These are phyloP conservation scores for Sequoiadendron giganteum DNA, from an alignment of 75 land plant species.

Conservation along the genomic window DNA sequence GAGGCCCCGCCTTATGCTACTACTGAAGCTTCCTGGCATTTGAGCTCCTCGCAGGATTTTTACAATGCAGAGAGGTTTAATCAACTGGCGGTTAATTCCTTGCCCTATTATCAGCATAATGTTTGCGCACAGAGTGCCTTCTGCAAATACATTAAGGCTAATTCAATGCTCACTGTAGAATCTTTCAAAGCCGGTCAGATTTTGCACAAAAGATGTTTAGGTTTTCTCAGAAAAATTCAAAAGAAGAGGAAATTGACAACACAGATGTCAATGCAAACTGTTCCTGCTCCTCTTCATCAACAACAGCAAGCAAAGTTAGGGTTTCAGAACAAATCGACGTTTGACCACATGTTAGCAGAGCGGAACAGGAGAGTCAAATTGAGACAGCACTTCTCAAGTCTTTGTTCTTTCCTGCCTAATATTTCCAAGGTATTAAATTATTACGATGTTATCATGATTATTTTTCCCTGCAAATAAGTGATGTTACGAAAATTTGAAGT, in stretches of 20 bases:
- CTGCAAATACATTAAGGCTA: neutral
- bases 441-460: neutral
- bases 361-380: slow-evolving; percentile 4
- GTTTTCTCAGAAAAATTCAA: neutral
- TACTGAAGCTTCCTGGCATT: neutral
- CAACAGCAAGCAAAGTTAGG: neutral
- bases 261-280: neutral
- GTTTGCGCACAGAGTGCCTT: neutral
- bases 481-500: no score
- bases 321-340: neutral
- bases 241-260: neutral
- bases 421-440: neutral
- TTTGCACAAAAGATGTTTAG: neutral
- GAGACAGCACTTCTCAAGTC: neutral
- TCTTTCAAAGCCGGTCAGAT: neutral
- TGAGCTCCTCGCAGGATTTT: neutral
- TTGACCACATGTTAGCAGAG: neutral
- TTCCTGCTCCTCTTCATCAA: neutral
- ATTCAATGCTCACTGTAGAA: neutral
- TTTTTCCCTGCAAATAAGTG: neutral
- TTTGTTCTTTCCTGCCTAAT: neutral
- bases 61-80: neutral
- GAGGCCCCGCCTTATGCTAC: neutral
- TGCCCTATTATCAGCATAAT: neutral
- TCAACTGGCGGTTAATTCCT: neutral